A percentile compares a stretch with the other conserved stretches of the same genome.
phyloP scores from a whole-genome alignment of 257 asterid species.

The Penstemon eatonii region DNA sequence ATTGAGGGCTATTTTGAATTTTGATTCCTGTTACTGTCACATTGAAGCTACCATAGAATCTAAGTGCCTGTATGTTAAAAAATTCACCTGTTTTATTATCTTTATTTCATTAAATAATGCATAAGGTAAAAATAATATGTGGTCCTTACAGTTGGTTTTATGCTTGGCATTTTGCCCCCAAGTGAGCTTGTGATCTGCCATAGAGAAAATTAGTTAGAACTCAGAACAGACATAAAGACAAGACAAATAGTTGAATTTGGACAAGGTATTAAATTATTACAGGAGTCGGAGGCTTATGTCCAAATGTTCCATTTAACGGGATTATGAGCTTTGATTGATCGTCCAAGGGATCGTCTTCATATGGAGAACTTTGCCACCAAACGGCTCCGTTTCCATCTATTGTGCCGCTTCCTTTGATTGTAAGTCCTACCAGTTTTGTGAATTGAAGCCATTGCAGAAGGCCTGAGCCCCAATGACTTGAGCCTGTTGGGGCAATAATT shows the following conservation, averaged over 20 bases:
- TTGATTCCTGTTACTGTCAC: conserved; percentile 82
- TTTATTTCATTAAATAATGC: not conserved
- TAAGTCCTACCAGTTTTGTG: conserved; percentile 78
- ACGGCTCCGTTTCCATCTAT: conserved; percentile 85
- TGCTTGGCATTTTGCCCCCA: conserved; percentile 69
- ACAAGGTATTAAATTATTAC: conserved; percentile 39
- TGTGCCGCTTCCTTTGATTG: conserved; percentile 68
- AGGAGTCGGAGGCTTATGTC: conserved; percentile 42
- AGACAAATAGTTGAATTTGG: not conserved
- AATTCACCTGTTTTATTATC: not conserved
- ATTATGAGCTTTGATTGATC: conserved; percentile 67
- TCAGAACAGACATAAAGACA: not conserved
- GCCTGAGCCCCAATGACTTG: conserved; percentile 85
- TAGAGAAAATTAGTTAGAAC: conserved; percentile 3
- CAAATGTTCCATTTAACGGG: conserved; percentile 54
- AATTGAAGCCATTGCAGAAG: conserved; percentile 80
- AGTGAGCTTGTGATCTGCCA: conserved; percentile 52
- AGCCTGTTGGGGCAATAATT: conserved; percentile 72
- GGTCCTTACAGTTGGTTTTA: conserved; percentile 80
- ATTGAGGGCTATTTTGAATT: conserved; percentile 76
- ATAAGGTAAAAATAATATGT: not conserved
- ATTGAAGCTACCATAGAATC: conserved; percentile 82
- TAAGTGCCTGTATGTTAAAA: conserved; percentile 56
- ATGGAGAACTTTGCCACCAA: conserved; percentile 79
- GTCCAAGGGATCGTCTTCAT: conserved; percentile 61